A percentile compares a stretch with the other conserved stretches of the same genome.
These are phyloP conservation scores for Mariannaea sp. DNA, from an alignment of 2,329 filamentous ascomycete species.

Conservation along the genomic window DNA sequence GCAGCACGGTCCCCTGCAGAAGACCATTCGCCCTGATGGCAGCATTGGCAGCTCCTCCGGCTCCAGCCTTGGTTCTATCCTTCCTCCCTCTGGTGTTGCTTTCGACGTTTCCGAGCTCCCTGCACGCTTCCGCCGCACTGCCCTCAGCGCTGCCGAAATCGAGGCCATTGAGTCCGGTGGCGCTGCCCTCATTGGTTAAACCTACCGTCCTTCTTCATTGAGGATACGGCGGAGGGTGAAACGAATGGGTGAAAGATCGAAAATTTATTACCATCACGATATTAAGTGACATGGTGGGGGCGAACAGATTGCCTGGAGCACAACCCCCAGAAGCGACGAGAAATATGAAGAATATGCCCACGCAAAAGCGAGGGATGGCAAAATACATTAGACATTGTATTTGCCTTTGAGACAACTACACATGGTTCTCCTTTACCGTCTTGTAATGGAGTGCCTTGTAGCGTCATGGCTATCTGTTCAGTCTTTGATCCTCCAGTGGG, in stretches of 20 bases:
- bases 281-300: conserved; percentile 23
- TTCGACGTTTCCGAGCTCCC: conserved; percentile 93
- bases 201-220: conserved; percentile 19
- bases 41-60: conserved; percentile 68
- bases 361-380: conserved; percentile 22
- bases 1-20: conserved; percentile 76
- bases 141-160: conserved; percentile 82
- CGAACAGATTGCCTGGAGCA: conserved; percentile 27
- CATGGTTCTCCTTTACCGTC: conserved; percentile 11
- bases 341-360: conserved; percentile 28
- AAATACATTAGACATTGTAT: conserved; percentile 17
- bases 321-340: conserved; percentile 22
- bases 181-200: conserved; percentile 61
- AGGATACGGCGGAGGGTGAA: conserved; percentile 31
- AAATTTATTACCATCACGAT: conserved; percentile 22
- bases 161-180: conserved; percentile 95
- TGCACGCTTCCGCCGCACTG: conserved; percentile 75
- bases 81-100: conserved; percentile 72
- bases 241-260: conserved; percentile 29
- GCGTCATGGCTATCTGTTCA: conserved; percentile 9
- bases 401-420: conserved; percentile 14
- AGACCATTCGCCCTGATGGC: conserved; percentile 51
- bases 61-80: conserved; percentile 72
- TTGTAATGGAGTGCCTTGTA: conserved; percentile 3
- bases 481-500: conserved; percentile 24